phyloP scores from a whole-genome alignment of 768 basidiomycete species.

The Neoboletus brunneissimus region DNA sequence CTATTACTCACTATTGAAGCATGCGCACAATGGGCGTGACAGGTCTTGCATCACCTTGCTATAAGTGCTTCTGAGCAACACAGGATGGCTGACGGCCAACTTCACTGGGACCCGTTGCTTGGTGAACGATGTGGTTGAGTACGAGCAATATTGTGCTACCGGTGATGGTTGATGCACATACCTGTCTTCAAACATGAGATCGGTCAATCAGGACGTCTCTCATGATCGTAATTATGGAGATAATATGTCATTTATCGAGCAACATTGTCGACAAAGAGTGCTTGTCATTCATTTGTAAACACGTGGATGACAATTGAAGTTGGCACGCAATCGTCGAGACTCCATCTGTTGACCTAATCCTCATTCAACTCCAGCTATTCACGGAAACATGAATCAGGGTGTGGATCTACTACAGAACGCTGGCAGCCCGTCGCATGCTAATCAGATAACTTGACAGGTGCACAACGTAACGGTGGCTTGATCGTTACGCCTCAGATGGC shows the following conservation, averaged over 20 bases:
- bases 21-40: too few relatives aligned
- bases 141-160: neutral
- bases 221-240: too few relatives aligned
- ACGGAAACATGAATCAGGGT: conserved; percentile 13
- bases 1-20: neutral
- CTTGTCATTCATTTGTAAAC: neutral
- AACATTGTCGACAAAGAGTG: neutral
- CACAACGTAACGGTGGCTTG: conserved; percentile 21
- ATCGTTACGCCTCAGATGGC: conserved; percentile 26
- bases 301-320: neutral
- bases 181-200: neutral
- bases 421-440: neutral
- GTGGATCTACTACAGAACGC: neutral
- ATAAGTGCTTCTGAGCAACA: neutral
- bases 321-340: too few relatives aligned
- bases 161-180: neutral
- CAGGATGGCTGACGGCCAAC: neutral
- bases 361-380: neutral
- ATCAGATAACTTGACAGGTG: conserved; percentile 9
- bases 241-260: neutral
- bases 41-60: neutral
- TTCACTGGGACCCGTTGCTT: neutral
- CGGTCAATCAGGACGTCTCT: neutral
- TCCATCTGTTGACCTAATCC: neutral
- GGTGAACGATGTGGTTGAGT: neutral